Base-by-base conservation (phyloP, 2,329 filamentous ascomycete genomes). In the Amylocarpus encephaloides region DNA sequence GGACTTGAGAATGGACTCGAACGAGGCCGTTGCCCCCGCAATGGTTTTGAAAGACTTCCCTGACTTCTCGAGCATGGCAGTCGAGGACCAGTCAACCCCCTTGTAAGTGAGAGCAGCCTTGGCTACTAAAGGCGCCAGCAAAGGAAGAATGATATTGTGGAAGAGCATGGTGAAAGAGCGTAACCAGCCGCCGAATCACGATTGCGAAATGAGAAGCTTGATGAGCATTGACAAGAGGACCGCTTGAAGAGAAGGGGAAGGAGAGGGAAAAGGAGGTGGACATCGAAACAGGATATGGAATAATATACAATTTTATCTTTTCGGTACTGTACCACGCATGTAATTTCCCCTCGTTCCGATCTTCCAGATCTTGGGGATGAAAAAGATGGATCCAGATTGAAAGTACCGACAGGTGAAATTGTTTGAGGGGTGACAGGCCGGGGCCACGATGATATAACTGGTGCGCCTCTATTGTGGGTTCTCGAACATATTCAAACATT, bases 41-140 rank as follows among this genome's bases (percentile, higher is more conserved):
- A 71, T 64, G 43, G 75, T 78, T 56, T 79, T 82, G 71, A 85
- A 88, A 0, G 68, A 69, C 54, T 79, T 74, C 1, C 82, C 83
- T 0, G 76, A 71, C 2, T 71, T 68, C 62, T 88, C 84, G 59
- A 85, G 78, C 6, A 86, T 67, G 0, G 76, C 64, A 1, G 83
- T 73, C 0, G 85, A 88, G 1, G 83, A 86, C 75, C 84, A 86
- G 67, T 88, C 84, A 3, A 79, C 81, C 7, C 85, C 84, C 55
- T 77, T 80, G 66, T 83, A 84, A 1, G 74, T 76, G 3, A 88
- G 71, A 22, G 77, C 52, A 13, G 57, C 58, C 26, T 50, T 34
- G 22, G 39, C 50, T 11, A 18, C 22, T 11, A 29, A 15, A 13
- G 48, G 22, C 10, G 43, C 43, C 4, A 49, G 39, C 2, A 47